phyloP scores from a whole-genome alignment of 2,329 filamentous ascomycete species.

The Camptophora hylomeconis region DNA sequence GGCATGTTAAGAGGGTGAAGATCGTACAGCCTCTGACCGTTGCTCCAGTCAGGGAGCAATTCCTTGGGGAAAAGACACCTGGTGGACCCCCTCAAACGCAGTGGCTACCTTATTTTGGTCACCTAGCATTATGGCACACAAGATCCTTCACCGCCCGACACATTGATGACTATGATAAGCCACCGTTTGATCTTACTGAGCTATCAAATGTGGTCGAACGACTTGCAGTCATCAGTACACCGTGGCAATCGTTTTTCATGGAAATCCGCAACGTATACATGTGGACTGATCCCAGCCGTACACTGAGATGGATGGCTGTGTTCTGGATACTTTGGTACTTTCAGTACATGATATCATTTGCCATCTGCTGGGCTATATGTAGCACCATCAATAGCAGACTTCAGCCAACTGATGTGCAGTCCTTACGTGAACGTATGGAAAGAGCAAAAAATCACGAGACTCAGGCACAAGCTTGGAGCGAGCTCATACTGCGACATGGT shows the following conservation, averaged over 20 bases:
- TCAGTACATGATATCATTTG: conserved; percentile 24
- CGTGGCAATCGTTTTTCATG: conserved; percentile 28
- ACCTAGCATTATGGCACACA: conserved; percentile 22
- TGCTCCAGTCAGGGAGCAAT: conserved; percentile 17
- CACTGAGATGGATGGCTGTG: conserved; percentile 23
- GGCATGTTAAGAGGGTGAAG: conserved; percentile 26
- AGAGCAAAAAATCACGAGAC: conserved; percentile 20
- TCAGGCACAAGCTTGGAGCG: conserved; percentile 23
- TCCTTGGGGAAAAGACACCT: conserved; percentile 18
- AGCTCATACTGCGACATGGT: conserved; percentile 25
- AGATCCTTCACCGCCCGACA: conserved; percentile 23
- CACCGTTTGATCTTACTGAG: conserved; percentile 24
- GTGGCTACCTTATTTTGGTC: conserved; percentile 23
- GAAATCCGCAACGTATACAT: conserved; percentile 25
- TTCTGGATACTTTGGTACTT: conserved; percentile 25
- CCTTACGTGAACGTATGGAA: conserved; percentile 23
- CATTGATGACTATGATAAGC: conserved; percentile 23
- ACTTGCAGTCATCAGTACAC: conserved; percentile 26
- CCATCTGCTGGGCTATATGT: conserved; percentile 24
- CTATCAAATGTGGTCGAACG: conserved; percentile 25
- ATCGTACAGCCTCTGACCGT: conserved; percentile 21
- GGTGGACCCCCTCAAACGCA: conserved; percentile 17
- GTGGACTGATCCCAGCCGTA: conserved; percentile 26
- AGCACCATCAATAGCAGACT: conserved; percentile 22
- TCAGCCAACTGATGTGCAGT: conserved; percentile 18